Evolutionary conservation across 441 rosid genomes (phyloP), one percentile per base, ranked within the genome.

Genomic region (Biscutella laevigata): DNA sequence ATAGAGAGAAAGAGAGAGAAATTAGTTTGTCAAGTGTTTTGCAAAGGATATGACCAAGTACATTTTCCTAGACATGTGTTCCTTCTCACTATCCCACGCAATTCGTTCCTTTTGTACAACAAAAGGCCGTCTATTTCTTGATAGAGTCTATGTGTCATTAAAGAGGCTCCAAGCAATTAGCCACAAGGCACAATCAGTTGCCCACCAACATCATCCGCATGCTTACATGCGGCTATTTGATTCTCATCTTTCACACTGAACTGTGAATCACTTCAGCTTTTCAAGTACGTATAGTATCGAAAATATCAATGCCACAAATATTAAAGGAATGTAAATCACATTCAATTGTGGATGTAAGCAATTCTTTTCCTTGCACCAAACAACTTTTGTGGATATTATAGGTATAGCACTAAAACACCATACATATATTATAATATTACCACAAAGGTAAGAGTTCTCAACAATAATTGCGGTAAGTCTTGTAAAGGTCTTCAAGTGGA

Each of bases 151-250:
- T 14, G 77, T 76, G 61, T 76, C 80, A 33, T 76, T 76, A 68
- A 76, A 76, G 37, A 76, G 68, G 63, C 80, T 76, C 80, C 80
- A 76, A 26, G 80, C 80, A 39, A 76, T 72, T 38, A 76, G 71
- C 80, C 80, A 61, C 80, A 76, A 0, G 80, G 80, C 38, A 76
- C 77, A 53, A 76, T 76, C 6, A 28, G 36, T 15, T 9, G 2
- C 30, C 59, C 71, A 41, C 24, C n/a, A 40, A 12, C 13, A 39
- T 39, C 16, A 53, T 76, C 75, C 59, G 72, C 80, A 21, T 77
- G 80, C 61, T 72, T 57, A 68, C 80, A 72, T 22, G 46, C 59
- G 5, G 21, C 22, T 29, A 70, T 66, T 3, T 57, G 66, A 61
- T 21, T 8, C 58, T 41, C 71, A 24, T 57, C 62, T 40, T 16